Evolutionary conservation across 2,329 filamentous ascomycete species (phyloP), one percentile per base, ranked within the genome.

Genomic region (Beauveria varroae): DNA sequence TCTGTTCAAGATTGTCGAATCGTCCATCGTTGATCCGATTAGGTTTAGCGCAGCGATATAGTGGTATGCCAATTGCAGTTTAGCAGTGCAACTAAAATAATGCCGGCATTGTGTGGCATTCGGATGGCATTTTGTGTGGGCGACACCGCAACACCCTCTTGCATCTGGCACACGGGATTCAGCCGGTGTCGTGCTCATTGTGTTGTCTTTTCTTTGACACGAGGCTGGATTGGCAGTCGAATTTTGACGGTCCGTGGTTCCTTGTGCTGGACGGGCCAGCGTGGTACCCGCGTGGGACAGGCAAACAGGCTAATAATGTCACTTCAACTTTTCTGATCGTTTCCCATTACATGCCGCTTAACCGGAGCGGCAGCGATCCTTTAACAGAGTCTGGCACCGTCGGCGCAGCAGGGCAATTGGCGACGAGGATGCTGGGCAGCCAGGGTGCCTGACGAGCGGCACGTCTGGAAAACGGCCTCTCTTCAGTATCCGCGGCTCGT

Each of bases 11-110:
- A n/a, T 41, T 57, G 44, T 26, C 40, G 20, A 57, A 49, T 57
- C 56, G 56, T 58, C 24, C 43, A 51, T 58, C 56, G 46, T 58
- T 58, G 34, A 51, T 51, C 56, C 26, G 18, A 58, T 51, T 30
- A 5, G 56, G 56, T 41, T 50, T 58, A 58, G 55, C 20, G 55
- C 30, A 34, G 28, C n/a, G 54, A 57, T 57, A 12, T n/a, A 47
- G 54, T 57, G 30, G 44, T 50, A 57, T 50, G 55, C 41, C 16
- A 1, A 26, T 49, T 50, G 43, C 2, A 22, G 44, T 40, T 20
- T 57, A 57, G 55, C 44, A 40, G 7, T 14, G 28, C 34, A 34
- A 34, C 56, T 58, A 51, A 24, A 34, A 46, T 58, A 43, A 34
- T 58, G 56, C 54, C 2, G 16, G 46, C 34, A 30, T 2, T 34